phyloP scores from a whole-genome alignment of 257 asterid genomes.

The Anisodus acutangulus region DNA sequence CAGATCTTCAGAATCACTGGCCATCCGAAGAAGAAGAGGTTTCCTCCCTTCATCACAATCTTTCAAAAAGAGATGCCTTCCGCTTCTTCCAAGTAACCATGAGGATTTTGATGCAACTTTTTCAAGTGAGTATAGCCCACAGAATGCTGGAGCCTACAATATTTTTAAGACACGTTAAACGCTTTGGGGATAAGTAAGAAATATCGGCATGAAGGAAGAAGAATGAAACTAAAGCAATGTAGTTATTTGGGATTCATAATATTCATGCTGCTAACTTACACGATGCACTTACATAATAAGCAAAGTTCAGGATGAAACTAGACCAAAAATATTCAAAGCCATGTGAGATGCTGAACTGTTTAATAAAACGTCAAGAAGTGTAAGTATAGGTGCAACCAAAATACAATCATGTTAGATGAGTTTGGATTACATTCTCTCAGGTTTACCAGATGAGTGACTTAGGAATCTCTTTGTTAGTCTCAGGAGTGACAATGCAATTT shows the following conservation, averaged over 20 bases:
- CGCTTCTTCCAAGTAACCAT: slow-evolving; percentile 76
- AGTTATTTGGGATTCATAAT: slow-evolving; percentile 15
- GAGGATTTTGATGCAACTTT: slow-evolving; percentile 65
- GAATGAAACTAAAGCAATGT: slow-evolving; percentile 10
- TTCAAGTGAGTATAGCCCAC: slow-evolving; percentile 74
- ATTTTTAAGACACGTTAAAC: slow-evolving; percentile 10
- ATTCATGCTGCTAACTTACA: slow-evolving; percentile 11
- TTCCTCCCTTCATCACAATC: slow-evolving; percentile 63
- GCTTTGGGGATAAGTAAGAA: background rate
- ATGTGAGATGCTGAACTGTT: background rate
- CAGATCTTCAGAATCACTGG: slow-evolving; percentile 67
- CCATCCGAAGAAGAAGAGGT: slow-evolving; percentile 82
- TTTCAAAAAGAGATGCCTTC: slow-evolving; percentile 72
- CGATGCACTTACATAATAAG: slow-evolving; percentile 13
- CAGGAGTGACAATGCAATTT: background rate
- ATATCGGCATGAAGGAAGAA: background rate
- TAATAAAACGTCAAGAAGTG: background rate
- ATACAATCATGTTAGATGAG: slow-evolving; percentile 1
- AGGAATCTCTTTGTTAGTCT: background rate
- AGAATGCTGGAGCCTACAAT: slow-evolving; percentile 77
- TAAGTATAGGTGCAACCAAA: background rate
- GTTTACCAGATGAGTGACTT: background rate
- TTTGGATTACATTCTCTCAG: slow-evolving; percentile 3
- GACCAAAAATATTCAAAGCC: background rate
- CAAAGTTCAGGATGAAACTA: slow-evolving; percentile 19